Evolutionary conservation across 192 early-diverging fungal species (phyloP).

Genomic region (Backusella tarrabulga): DNA sequence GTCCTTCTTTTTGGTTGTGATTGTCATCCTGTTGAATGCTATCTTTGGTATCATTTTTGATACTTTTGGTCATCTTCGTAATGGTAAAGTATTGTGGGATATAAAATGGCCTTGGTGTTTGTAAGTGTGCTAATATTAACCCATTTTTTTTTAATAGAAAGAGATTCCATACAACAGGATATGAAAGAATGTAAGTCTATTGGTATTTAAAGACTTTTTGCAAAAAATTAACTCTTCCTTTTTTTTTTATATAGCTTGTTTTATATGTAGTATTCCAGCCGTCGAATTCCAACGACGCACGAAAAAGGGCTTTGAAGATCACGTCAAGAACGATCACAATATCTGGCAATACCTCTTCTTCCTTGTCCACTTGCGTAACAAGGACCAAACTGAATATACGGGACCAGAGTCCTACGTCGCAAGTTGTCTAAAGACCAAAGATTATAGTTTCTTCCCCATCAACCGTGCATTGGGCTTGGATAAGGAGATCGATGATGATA

Average conservation of each 20-base stretch:
- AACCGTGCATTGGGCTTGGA: slow-evolving; percentile 20
- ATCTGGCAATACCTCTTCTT: slow-evolving; percentile 32
- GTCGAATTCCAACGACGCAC: slow-evolving; percentile 29
- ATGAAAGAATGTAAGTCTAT: slow-evolving; percentile 27
- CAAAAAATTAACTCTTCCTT: background rate
- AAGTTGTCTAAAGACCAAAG: slow-evolving; percentile 12
- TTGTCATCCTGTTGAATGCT: slow-evolving; percentile 24
- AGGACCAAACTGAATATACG: slow-evolving; percentile 22
- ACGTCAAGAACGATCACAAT: slow-evolving; percentile 29
- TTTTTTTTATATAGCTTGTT: slow-evolving; percentile 9
- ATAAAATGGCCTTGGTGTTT: background rate
- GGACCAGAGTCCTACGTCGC: slow-evolving; percentile 28
- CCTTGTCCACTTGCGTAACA: slow-evolving; percentile 22
- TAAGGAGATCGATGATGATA: slow-evolving; percentile 14
- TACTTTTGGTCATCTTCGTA: slow-evolving; percentile 32
- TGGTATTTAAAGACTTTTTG: too few relatives aligned
- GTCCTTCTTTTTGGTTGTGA: slow-evolving; percentile 26
- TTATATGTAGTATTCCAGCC: slow-evolving; percentile 28
- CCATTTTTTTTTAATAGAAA: background rate
- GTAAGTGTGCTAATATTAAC: background rate
- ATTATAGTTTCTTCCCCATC: slow-evolving; percentile 31
- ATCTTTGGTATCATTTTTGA: slow-evolving; percentile 33
- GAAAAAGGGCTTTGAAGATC: slow-evolving; percentile 26
- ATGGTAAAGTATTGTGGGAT: slow-evolving; percentile 11
- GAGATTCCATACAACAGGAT: slow-evolving; percentile 23